A percentile compares a stretch with the other conserved stretches of the same genome.
Conservation (phyloP, 345 rosid species). For the Salix exigua region DNA sequence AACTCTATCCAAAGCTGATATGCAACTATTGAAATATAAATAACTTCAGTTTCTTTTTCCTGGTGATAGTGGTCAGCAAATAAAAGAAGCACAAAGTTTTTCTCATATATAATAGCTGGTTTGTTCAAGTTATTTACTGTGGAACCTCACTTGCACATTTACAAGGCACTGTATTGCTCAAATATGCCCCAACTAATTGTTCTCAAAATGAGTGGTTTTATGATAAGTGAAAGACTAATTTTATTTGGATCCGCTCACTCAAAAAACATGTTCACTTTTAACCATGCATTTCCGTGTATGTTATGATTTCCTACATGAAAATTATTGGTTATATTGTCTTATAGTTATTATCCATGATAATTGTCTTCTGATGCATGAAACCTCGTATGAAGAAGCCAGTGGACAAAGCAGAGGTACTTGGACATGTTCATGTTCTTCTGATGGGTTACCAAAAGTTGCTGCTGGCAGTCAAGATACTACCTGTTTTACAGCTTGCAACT, state of each 20-base stretch:
- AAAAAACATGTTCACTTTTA: background rate
- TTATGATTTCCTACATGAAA: background rate
- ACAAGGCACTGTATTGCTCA: background rate
- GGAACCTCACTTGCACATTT: background rate
- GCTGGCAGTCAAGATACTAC: constrained; percentile 34
- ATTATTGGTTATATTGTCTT: background rate
- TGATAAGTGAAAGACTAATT: background rate
- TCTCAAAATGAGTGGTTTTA: background rate
- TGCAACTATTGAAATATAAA: background rate
- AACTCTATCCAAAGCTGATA: background rate
- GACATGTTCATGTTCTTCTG: constrained; percentile 64
- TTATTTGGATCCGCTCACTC: background rate
- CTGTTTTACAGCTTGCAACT: constrained; percentile 86
- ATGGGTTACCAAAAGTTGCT: constrained; percentile 71
- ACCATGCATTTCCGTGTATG: background rate
- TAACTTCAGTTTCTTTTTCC: background rate
- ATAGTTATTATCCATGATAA: background rate
- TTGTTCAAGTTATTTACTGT: background rate
- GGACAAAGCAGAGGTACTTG: constrained; percentile 45
- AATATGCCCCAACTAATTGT: background rate
- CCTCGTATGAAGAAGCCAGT: constrained; percentile 31
- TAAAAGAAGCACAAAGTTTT: background rate
- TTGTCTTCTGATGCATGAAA: constrained; percentile 1
- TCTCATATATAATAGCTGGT: background rate
- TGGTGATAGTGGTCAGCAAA: background rate